These are phyloP conservation scores for Gorgonomyces haynaldii DNA, from an alignment of 192 early-diverging fungal genomes.

Conservation along the genomic window DNA sequence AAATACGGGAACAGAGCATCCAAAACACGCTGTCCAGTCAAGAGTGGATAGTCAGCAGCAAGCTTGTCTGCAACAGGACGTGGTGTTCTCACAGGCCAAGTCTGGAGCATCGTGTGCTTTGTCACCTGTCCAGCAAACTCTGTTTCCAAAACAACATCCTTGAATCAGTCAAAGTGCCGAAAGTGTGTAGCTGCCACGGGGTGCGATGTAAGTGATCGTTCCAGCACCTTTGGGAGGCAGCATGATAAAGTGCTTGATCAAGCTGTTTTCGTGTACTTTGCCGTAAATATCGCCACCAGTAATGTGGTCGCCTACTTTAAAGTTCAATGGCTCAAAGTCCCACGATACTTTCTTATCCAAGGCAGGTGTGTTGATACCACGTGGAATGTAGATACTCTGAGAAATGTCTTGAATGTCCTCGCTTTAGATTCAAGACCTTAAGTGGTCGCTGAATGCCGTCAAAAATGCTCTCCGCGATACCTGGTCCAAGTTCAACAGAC, in stretches of 20 bases:
- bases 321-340: constrained; percentile 91
- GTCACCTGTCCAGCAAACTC: constrained; percentile 94
- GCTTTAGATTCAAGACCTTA: constrained; percentile 40
- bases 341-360: constrained; percentile 80
- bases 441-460: constrained; percentile 99
- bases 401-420: constrained; percentile 84
- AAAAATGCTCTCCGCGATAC: constrained; percentile 91
- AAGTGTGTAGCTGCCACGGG: constrained; percentile 84
- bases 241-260: constrained; percentile 91
- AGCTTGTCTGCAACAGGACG: constrained; percentile 92
- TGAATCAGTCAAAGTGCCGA: constrained; percentile 26
- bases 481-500: constrained; percentile 97
- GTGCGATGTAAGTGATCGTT: constrained; percentile 92
- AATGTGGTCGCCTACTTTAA: constrained; percentile 92
- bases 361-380: constrained; percentile 96
- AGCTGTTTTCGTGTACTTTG: constrained; percentile 85
- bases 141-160: constrained; percentile 84
- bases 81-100: constrained; percentile 95
- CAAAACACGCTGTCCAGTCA: constrained; percentile 97
- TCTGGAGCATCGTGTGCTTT: constrained; percentile 92
- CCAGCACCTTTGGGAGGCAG: constrained; percentile 86
- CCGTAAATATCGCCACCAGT: constrained; percentile 97
- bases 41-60: constrained; percentile 84
- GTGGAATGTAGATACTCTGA: constrained; percentile 95
- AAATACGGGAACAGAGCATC: constrained; percentile 94